phyloP scores from a whole-genome alignment of 2,329 filamentous ascomycete genomes.

The Thielaviopsis punctulata region DNA sequence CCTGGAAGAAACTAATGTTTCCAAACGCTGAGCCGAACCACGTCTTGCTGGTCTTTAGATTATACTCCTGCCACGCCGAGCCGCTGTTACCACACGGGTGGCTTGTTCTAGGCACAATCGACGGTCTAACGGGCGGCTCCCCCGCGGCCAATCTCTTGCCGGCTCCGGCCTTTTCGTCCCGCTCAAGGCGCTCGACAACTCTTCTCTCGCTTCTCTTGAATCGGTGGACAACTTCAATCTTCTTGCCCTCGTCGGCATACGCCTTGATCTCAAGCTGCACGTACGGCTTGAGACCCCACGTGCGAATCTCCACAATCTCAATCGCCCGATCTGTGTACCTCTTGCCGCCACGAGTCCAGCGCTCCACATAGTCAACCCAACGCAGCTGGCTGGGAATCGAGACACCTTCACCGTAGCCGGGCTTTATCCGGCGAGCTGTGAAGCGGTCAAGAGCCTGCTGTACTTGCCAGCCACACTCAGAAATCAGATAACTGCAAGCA shows the following conservation, averaged over 20 bases:
- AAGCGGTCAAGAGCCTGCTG: conserved; percentile 38
- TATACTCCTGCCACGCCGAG: conserved; percentile 11
- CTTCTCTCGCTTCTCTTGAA: conserved; percentile 59
- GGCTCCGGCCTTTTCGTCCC: conserved; percentile 6
- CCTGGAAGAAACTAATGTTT: conserved; percentile 11
- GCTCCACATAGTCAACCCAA: conserved; percentile 76
- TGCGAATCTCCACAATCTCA: conserved; percentile 75
- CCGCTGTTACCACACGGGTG: conserved; percentile 5
- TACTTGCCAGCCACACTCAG: conserved; percentile 51
- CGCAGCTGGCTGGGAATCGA: conserved; percentile 85
- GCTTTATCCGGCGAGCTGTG: conserved; percentile 76
- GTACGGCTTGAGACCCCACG: conserved; percentile 74
- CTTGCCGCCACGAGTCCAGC: conserved; percentile 62
- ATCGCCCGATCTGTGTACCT: conserved; percentile 67
- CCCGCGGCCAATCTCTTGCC: background rate
- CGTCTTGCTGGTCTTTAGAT: conserved; percentile 8
- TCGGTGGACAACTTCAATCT: conserved; percentile 67
- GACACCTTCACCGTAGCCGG: conserved; percentile 73
- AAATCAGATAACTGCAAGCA: conserved; percentile 76
- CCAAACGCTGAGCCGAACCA: conserved; percentile 11
- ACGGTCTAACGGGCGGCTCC: background rate
- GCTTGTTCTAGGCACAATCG: conserved; percentile 6
- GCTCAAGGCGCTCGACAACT: conserved; percentile 32
- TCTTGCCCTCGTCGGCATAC: conserved; percentile 74
- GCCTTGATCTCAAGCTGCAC: conserved; percentile 79